A percentile compares a stretch with the other conserved stretches of the same genome.
phyloP scores from a whole-genome alignment of 2,329 filamentous ascomycete species.

The Alternaria incomplexa region DNA sequence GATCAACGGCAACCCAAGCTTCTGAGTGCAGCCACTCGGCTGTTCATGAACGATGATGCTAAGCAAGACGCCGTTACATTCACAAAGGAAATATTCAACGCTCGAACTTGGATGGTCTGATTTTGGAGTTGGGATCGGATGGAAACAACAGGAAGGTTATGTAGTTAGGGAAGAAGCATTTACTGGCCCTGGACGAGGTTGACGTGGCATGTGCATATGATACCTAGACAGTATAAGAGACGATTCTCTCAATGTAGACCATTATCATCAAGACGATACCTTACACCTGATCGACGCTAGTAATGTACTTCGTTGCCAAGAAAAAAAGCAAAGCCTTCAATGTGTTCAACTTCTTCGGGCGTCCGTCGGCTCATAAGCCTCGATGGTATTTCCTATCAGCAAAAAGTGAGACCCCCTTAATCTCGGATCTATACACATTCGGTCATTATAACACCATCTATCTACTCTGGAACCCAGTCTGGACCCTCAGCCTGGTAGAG shows the following conservation, averaged over 20 bases:
- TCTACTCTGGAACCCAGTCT: neutral
- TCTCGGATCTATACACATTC: neutral
- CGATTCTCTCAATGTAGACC: neutral
- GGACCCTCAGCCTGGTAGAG: neutral
- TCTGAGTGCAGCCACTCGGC: constrained; percentile 1
- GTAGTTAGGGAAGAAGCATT: constrained; percentile 6
- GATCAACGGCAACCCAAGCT: constrained; percentile 25
- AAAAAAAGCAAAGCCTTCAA: neutral
- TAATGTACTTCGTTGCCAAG: neutral
- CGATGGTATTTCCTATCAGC: neutral
- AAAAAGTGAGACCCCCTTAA: neutral
- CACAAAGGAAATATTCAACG: neutral
- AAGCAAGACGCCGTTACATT: neutral
- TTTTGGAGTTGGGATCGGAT: neutral
- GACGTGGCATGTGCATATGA: constrained; percentile 16
- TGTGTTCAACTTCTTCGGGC: neutral
- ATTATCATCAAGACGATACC: neutral
- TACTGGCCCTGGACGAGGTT: neutral
- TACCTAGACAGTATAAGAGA: constrained; percentile 5
- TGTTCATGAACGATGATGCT: neutral
- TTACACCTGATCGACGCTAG: neutral
- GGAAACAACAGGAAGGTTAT: neutral
- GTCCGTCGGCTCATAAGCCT: neutral
- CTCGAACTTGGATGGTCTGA: neutral
- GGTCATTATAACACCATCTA: neutral